Base-by-base conservation (phyloP, 139 green algal genomes). In the Micractinium sp. region DNA sequence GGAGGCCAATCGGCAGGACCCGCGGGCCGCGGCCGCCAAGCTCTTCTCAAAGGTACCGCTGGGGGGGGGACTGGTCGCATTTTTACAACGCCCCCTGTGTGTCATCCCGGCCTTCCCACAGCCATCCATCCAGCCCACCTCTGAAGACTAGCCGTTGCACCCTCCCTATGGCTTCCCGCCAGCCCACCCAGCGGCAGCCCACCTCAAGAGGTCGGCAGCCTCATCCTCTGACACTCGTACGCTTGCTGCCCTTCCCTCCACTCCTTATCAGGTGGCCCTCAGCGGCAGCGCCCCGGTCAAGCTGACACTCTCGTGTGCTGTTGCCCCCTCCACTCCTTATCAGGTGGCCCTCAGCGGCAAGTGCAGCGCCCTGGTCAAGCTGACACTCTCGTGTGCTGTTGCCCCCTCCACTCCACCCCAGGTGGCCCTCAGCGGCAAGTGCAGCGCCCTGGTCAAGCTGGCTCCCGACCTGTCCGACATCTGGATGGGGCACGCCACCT, bases 401-500 rank as follows among this genome's bases (percentile, higher is more conserved):
- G 16, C 27, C 13, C 53, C 19, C 81, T 36, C 36, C 35, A 12
- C 31, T 60, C 41, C 25, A 12, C 25, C 31, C 25, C 85, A 83
- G 35, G 29, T 93, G 29, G 92, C 91, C 18, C 18, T 91, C 15
- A 53, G 47, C 16, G 91, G 92, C 16, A 91, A 91, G 74, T 97
- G 94, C 85, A 92, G 61, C 78, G 95, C 90, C 0, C 89, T 97
- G 27, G 77, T 96, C 76, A 97, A 91, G 76, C 33, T 92, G 36
- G 82, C 90, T 5, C 18, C 75, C 0, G 90, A 92, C 85, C 82
- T 93, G 20, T 79, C 22, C 47, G 90, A 92, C 22, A 92, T 92
- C 47, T 92, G 47, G 22, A 86, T 97, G 66, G 93, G 91, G 0
- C 95, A 97, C 83, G 85, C 87, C 71, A 96, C 94, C 0, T 97